A percentile compares a stretch with the other conserved stretches of the same genome.
phyloP scores from a whole-genome alignment of 2,329 filamentous ascomycete genomes.

The Catunica adiposa region DNA sequence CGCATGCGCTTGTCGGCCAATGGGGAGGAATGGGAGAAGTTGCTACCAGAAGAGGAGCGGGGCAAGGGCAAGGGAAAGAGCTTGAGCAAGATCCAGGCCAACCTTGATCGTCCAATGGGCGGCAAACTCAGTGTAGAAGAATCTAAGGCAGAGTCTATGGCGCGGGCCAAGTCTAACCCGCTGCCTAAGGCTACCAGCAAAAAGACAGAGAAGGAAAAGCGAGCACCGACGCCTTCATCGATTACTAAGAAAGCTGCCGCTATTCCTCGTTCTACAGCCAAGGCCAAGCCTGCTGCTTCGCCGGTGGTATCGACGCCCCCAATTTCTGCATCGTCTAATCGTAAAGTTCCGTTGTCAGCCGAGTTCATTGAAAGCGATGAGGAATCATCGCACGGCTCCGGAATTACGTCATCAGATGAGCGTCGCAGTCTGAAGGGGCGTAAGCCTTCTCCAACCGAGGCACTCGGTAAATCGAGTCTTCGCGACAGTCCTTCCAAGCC shows the following conservation, averaged over 20 bases:
- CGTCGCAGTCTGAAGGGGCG: constrained; percentile 3
- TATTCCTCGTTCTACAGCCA: constrained; percentile 9
- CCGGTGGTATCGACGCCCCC: constrained; percentile 1
- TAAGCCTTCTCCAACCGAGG: constrained; percentile 6
- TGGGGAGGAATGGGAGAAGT: constrained; percentile 43
- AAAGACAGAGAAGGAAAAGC: constrained; percentile 36
- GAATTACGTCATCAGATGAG: constrained; percentile 7
- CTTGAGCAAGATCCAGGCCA: constrained; percentile 44
- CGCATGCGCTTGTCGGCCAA: constrained; percentile 38
- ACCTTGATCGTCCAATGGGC: constrained; percentile 34
- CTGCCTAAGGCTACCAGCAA: constrained; percentile 40
- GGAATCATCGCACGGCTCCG: constrained; percentile 27
- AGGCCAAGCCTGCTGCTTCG: constrained; percentile 4
- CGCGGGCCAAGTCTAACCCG: constrained; percentile 35
- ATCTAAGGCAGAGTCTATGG: constrained; percentile 21
- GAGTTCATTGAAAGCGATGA: constrained; percentile 42
- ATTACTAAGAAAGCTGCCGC: constrained; percentile 20
- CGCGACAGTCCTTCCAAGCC: constrained; percentile 10
- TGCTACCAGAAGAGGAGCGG: constrained; percentile 41
- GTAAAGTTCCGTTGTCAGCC: constrained; percentile 34
- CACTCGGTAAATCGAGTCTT: background rate
- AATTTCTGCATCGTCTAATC: constrained; percentile 18
- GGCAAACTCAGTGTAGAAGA: constrained; percentile 24
- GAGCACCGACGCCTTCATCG: constrained; percentile 24
- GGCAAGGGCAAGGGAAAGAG: constrained; percentile 40